Conservation (phyloP, 2,329 filamentous ascomycete species). For the Cytospora leucostoma region DNA sequence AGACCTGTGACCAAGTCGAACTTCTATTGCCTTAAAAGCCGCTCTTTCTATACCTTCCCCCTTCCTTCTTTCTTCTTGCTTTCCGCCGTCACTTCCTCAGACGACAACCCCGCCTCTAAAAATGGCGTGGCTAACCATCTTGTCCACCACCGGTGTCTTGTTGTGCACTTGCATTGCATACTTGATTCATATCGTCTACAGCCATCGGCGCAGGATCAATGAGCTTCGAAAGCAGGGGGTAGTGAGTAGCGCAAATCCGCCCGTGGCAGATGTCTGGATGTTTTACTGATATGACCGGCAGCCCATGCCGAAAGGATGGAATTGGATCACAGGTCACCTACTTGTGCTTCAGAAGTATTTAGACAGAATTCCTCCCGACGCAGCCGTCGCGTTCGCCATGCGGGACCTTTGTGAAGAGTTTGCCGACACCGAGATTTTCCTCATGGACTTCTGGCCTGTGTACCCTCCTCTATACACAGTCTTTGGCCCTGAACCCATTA, state of each 20-base stretch:
- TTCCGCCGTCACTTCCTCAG: not conserved
- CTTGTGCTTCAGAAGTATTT: conserved; percentile 12
- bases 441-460: conserved; percentile 14
- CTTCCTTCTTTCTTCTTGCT: not conserved
- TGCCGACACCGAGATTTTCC: conserved; percentile 7
- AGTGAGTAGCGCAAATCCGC: not conserved
- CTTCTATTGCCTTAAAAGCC: not conserved
- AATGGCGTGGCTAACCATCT: conserved; percentile 2
- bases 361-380: conserved; percentile 4
- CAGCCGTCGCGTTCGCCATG: conserved; percentile 6
- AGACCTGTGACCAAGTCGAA: not conserved
- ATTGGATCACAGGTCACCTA: conserved; percentile 10
- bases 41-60: not conserved
- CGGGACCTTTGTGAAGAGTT: conserved; percentile 4
- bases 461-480: conserved; percentile 7
- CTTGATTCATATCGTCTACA: not conserved
- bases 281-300: not conserved
- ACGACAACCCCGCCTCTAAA: not conserved
- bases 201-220: conserved; percentile 10
- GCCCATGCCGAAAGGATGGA: conserved; percentile 10
- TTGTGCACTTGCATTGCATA: conserved; percentile 4
- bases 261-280: not conserved
- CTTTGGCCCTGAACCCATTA: conserved; percentile 6
- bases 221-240: conserved; percentile 9
- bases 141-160: not conserved